These are phyloP conservation scores for Rhododendron ovatum DNA, from an alignment of 148 eudicot genomes.

Conservation along the genomic window DNA sequence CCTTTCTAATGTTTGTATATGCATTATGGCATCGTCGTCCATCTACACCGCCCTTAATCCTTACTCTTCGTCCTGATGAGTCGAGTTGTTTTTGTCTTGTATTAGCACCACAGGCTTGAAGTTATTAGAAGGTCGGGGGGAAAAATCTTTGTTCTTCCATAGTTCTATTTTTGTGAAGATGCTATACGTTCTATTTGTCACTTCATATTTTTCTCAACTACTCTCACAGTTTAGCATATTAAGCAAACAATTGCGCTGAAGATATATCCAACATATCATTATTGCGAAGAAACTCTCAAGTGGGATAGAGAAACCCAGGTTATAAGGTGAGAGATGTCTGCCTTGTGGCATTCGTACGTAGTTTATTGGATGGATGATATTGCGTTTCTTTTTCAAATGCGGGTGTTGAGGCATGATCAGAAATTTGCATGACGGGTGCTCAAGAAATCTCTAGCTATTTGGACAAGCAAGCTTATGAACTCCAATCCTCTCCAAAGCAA, in stretches of 20 bases:
- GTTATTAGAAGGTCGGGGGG: neutral
- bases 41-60: neutral
- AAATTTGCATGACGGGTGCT: neutral
- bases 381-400: neutral
- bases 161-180: neutral
- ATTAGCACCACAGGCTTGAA: neutral
- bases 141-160: too few relatives aligned
- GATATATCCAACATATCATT: neutral
- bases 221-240: neutral
- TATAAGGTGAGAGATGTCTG: neutral
- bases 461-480: neutral
- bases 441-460: neutral
- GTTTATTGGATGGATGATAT: too few relatives aligned
- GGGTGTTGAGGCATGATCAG: neutral
- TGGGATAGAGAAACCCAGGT: neutral
- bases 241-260: neutral
- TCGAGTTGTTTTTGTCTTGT: neutral
- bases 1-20: neutral
- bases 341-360: neutral
- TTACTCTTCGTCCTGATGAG: neutral
- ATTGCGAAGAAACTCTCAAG: neutral
- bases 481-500: neutral
- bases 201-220: too few relatives aligned
- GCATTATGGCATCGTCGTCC: neutral
- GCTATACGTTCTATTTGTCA: neutral